Conservation (phyloP, 2,329 filamentous ascomycete genomes). For the Sporothrix humicola region DNA sequence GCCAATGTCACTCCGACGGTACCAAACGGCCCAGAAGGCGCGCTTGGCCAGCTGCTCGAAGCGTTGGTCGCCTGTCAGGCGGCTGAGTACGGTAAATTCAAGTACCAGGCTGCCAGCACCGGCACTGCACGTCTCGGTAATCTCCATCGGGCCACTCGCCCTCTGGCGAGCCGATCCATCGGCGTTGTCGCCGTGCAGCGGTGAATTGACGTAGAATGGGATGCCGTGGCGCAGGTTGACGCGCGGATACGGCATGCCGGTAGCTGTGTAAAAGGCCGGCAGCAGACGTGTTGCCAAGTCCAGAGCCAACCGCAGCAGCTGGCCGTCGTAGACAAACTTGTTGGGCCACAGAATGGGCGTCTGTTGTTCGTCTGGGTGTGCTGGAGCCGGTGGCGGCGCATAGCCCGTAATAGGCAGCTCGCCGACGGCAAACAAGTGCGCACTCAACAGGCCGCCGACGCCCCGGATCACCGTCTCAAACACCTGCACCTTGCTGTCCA, state of each 20-base stretch:
- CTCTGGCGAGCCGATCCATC: slow-evolving; percentile 37
- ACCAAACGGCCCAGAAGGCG: slow-evolving; percentile 98
- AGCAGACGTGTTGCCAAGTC: slow-evolving; percentile 84
- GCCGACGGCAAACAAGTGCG: slow-evolving; percentile 89
- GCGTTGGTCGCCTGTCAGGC: slow-evolving; percentile 82
- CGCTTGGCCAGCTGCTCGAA: slow-evolving; percentile 90
- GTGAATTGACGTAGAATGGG: slow-evolving; percentile 85
- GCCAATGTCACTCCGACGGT: slow-evolving; percentile 80
- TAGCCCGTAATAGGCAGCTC: slow-evolving; percentile 88
- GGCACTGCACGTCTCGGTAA: slow-evolving; percentile 95
- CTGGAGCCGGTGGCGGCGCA: slow-evolving; percentile 51
- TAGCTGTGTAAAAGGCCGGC: slow-evolving; percentile 89
- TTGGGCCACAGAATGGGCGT: slow-evolving; percentile 72
- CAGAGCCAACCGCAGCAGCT: slow-evolving; percentile 84
- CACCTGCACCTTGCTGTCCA: slow-evolving; percentile 97
- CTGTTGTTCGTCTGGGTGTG: slow-evolving; percentile 38
- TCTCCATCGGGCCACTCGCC: slow-evolving; percentile 62
- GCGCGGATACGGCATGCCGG: slow-evolving; percentile 90
- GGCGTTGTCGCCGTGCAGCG: slow-evolving; percentile 64
- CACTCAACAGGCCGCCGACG: slow-evolving; percentile 86
- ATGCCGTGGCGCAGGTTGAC: slow-evolving; percentile 92
- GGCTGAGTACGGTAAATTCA: slow-evolving; percentile 88
- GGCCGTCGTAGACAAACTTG: slow-evolving; percentile 83
- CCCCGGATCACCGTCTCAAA: slow-evolving; percentile 98
- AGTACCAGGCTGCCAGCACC: slow-evolving; percentile 94